These are phyloP conservation scores for Scheffersomyces segobiensis DNA, from an alignment of 1,139 yeast species.

Conservation along the genomic window DNA sequence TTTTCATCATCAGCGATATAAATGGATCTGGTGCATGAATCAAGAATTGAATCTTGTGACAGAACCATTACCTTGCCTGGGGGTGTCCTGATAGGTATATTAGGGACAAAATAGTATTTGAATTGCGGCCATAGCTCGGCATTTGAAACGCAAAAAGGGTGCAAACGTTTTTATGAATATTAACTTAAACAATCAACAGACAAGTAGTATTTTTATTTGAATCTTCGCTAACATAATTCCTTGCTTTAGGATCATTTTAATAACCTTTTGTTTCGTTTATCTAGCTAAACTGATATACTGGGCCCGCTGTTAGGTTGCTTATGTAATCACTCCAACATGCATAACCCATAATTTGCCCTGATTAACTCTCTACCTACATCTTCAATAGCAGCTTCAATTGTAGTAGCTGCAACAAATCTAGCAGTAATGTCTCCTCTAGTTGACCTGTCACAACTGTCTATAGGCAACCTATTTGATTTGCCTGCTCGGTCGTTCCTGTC, in stretches of 20 bases:
- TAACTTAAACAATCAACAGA: too few species aligned
- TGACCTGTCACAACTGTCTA: background rate
- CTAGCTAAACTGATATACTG: background rate
- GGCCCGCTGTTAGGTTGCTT: background rate
- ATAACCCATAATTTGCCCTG: too few species aligned
- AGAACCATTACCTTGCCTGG: background rate
- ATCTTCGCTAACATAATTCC: background rate
- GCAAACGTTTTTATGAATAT: background rate
- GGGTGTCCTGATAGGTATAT: too few species aligned
- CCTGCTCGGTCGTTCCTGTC: conserved; percentile 12
- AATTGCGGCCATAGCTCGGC: too few species aligned
- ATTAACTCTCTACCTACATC: background rate
- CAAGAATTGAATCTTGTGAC: too few species aligned
- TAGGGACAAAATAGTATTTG: background rate
- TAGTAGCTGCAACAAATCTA: background rate
- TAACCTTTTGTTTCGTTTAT: background rate
- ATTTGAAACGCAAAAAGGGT: background rate
- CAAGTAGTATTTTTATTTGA: too few species aligned
- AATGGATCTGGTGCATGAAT: too few species aligned
- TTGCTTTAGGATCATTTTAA: background rate
- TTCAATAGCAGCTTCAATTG: background rate
- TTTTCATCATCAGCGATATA: too few species aligned
- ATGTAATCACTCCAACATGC: background rate
- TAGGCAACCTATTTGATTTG: conserved; percentile 9
- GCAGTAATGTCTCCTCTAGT: background rate